phyloP scores from a whole-genome alignment of 176 grass and related monocot species.

The Hordeum marinum region DNA sequence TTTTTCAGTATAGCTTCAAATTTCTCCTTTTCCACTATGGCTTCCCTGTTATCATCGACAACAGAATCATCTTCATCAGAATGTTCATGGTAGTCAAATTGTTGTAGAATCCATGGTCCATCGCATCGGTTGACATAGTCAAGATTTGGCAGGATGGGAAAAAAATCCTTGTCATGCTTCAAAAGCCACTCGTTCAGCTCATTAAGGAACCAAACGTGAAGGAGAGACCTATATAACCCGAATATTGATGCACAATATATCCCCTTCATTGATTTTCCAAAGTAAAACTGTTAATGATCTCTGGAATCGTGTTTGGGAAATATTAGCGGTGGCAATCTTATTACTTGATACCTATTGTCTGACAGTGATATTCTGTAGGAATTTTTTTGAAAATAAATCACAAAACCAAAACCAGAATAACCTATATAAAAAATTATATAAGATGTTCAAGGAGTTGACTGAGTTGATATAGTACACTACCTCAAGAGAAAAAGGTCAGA shows the following conservation, averaged over 20 bases:
- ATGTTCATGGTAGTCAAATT: not conserved
- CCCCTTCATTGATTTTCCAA: too few species aligned
- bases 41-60: not conserved
- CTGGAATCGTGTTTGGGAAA: not conserved
- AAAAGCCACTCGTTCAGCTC: not conserved
- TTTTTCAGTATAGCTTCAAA: not conserved
- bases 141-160: not conserved
- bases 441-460: too few species aligned
- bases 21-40: not conserved
- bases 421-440: too few species aligned
- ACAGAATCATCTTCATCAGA: not conserved
- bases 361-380: not conserved
- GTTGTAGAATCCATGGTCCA: not conserved
- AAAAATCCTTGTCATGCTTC: not conserved
- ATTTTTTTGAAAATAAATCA: not conserved
- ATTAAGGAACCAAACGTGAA: not conserved
- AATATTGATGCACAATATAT: too few species aligned
- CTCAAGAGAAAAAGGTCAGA: too few species aligned
- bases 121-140: not conserved
- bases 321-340: not conserved
- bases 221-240: not conserved
- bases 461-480: too few species aligned
- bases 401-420: not conserved
- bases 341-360: not conserved
- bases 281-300: too few species aligned